These are phyloP conservation scores for Protoeuglena noctilucae DNA, from an alignment of 139 green algal species.

Conservation along the genomic window DNA sequence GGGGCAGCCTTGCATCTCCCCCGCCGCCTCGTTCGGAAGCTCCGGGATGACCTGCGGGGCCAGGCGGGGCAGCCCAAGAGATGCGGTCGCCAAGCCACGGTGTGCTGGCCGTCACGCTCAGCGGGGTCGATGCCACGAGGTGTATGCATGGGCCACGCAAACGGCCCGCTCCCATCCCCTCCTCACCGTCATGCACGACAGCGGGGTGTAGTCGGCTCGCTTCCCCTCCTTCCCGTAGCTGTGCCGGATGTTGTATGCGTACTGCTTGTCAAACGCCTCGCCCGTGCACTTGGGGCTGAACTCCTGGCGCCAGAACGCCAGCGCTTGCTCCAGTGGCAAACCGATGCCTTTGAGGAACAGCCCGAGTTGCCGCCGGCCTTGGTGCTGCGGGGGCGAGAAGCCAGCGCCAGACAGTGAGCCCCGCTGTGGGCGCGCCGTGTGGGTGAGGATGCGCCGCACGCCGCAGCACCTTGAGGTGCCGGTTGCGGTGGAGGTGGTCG, in stretches of 20 bases:
- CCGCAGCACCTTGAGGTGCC: not conserved
- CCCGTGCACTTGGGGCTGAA: constrained; percentile 42
- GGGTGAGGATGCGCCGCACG: too few relatives aligned
- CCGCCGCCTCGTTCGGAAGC: constrained; percentile 19
- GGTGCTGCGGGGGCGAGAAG: too few relatives aligned
- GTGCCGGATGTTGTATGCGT: constrained; percentile 91
- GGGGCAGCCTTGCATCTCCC: constrained; percentile 11
- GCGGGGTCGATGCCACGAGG: constrained; percentile 26
- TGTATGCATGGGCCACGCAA: constrained; percentile 36
- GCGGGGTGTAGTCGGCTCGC: constrained; percentile 74
- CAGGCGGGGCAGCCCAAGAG: not conserved
- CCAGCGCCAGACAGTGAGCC: too few relatives aligned
- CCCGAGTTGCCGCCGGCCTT: constrained; percentile 71
- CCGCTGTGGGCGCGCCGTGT: too few relatives aligned
- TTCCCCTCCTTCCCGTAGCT: constrained; percentile 96
- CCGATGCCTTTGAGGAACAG: constrained; percentile 95
- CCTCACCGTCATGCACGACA: constrained; percentile 76
- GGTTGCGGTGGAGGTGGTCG: not conserved
- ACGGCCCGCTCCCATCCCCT: constrained; percentile 10
- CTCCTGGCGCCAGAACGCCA: constrained; percentile 79
- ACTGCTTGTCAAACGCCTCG: constrained; percentile 94
- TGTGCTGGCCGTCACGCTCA: not conserved
- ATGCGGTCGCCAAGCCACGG: not conserved
- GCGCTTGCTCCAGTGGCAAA: constrained; percentile 70
- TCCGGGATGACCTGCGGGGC: not conserved